Evolutionary conservation across 225 moss, liverwort and hornwort genomes (phyloP), one percentile per base, ranked within the genome.

Genomic region (Physcomitrellopsis africana): DNA sequence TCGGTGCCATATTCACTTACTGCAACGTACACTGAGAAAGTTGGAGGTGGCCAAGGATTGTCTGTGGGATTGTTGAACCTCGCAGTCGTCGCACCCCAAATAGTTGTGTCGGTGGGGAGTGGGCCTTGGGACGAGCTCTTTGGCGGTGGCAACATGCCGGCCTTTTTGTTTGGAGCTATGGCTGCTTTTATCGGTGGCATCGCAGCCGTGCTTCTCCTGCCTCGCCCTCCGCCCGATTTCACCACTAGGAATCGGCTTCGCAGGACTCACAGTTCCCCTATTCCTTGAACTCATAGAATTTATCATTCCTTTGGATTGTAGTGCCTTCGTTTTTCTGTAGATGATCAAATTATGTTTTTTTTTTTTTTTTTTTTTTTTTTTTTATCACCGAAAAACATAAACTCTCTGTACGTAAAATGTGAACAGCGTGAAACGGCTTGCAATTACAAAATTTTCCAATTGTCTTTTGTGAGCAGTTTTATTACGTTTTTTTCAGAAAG

Each of bases 61-160:
- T 82, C 90, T 3, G 85, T 90, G 84, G 90, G 90, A 29, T 85
- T 90, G 24, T 72, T 90, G 74, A 90, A 87, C 60, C 79, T 90
- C 14, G 85, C 87, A 20, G 87, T 90, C 13, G 87, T 87, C 9
- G 73, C 85, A 12, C 90, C 90, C 11, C 90, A 90, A 70, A 77
- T 90, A 37, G 8, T 87, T 8, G 77, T 90, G 1, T 90, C 90
- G 9, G 51, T 90, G 9, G 85, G 84, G 15, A 81, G 81, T 58
- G 87, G 90, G 18, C 90, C 87, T 17, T 85, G 87, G 76, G 90
- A 90, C 69, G 85, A 87, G 46, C 4, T 90, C 4, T 80, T 90
- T 52, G 87, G 87, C 56, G 90, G 90, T 41, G 90, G 90, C 1
- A 90, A 90, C 49, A 23, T 85, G 74, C 90, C 90, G 3, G 87